These are phyloP conservation scores for Stachybotrys chartarum DNA, from an alignment of 2,329 filamentous ascomycete genomes.

Conservation along the genomic window DNA sequence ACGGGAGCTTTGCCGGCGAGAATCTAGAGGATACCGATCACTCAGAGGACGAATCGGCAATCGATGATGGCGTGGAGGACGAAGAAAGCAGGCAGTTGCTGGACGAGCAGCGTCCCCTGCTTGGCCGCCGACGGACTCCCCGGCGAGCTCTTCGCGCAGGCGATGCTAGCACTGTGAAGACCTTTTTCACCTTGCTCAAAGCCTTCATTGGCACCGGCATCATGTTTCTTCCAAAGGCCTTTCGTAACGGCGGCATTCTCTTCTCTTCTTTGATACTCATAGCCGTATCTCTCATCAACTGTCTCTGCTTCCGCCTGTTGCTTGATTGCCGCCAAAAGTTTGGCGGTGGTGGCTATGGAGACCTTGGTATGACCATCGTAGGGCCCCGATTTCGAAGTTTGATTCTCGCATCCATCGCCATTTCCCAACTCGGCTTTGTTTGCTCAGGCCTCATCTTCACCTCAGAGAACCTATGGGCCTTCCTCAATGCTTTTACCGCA, in stretches of 20 bases:
- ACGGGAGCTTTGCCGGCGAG: constrained; percentile 71
- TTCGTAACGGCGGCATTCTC: constrained; percentile 69
- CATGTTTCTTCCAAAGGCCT: constrained; percentile 75
- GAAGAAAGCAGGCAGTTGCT: constrained; percentile 33
- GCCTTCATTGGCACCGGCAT: constrained; percentile 76
- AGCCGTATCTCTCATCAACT: constrained; percentile 57
- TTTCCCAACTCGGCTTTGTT: constrained; percentile 73
- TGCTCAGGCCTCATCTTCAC: constrained; percentile 73
- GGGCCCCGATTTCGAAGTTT: constrained; percentile 56
- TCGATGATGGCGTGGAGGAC: constrained; percentile 32
- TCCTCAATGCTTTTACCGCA: constrained; percentile 54
- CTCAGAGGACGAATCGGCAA: constrained; percentile 51
- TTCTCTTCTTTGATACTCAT: constrained; percentile 67
- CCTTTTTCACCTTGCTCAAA: constrained; percentile 73
- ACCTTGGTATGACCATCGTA: constrained; percentile 60
- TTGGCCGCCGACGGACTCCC: constrained; percentile 42
- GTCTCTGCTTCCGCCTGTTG: constrained; percentile 64
- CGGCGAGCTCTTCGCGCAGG: constrained; percentile 38
- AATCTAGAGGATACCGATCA: constrained; percentile 45
- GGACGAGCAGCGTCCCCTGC: constrained; percentile 51
- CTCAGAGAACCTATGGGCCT: constrained; percentile 64
- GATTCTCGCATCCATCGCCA: constrained; percentile 62
- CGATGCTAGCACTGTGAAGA: constrained; percentile 61
- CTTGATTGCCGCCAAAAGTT: constrained; percentile 57
- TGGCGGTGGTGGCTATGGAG: constrained; percentile 67